A percentile compares a stretch with the other conserved stretches of the same genome.
These are phyloP conservation scores for Yamadazyma friedrichii DNA, from an alignment of 1,139 yeast genomes.

Conservation along the genomic window DNA sequence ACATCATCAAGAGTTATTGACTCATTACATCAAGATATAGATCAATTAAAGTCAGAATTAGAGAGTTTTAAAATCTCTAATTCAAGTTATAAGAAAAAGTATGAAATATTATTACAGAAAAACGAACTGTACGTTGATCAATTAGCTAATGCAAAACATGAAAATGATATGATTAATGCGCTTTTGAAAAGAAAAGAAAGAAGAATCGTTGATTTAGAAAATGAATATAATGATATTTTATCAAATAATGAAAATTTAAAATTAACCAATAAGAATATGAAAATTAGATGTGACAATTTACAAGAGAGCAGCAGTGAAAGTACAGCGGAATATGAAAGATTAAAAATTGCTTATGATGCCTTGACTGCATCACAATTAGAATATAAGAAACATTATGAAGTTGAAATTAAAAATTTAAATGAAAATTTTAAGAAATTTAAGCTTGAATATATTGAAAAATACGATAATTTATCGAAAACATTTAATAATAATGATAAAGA, in stretches of 20 bases:
- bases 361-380: constrained; percentile 55
- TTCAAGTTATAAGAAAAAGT: constrained; percentile 47
- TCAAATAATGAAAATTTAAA: constrained; percentile 45
- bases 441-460: constrained; percentile 29
- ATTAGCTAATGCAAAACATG: constrained; percentile 67
- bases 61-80: constrained; percentile 38
- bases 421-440: constrained; percentile 37
- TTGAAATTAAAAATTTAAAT: constrained; percentile 28
- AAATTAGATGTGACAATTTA: constrained; percentile 47
- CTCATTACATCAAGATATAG: constrained; percentile 53
- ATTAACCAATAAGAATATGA: constrained; percentile 48
- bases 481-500: constrained; percentile 43
- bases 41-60: constrained; percentile 50
- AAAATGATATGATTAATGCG: constrained; percentile 65
- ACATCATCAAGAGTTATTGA: constrained; percentile 57
- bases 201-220: constrained; percentile 60
- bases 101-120: constrained; percentile 44
- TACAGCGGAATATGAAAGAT: constrained; percentile 54
- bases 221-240: constrained; percentile 47
- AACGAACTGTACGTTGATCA: constrained; percentile 65
- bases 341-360: constrained; percentile 63
- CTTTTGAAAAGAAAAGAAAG: constrained; percentile 64
- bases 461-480: constrained; percentile 26
- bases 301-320: constrained; percentile 47
- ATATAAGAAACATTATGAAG: constrained; percentile 52